phyloP scores from a whole-genome alignment of 1,139 yeast genomes.

The Pichia cactophila region DNA sequence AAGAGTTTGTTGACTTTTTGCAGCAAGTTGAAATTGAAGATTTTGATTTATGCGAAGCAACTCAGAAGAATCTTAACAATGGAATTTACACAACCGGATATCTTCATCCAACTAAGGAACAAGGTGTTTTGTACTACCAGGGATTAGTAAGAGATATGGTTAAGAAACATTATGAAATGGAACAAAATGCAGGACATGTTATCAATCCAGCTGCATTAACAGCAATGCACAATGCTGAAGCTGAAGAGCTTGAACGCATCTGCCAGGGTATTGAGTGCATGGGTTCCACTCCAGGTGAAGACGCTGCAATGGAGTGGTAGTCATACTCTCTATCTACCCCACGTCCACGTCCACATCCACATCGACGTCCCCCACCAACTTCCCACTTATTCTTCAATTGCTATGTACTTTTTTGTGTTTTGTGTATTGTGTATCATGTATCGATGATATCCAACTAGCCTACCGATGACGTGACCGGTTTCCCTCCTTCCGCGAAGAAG shows the following conservation, averaged over 20 bases:
- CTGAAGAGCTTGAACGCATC: constrained; percentile 42
- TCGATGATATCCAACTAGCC: no score
- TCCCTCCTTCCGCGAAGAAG: neutral
- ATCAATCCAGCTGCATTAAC: constrained; percentile 47
- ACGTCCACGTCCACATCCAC: no score
- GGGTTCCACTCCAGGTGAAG: constrained; percentile 30
- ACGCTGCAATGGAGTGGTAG: constrained; percentile 25
- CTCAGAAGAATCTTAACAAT: constrained; percentile 54
- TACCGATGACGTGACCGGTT: neutral
- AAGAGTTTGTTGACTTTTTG: constrained; percentile 55
- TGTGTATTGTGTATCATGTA: no score
- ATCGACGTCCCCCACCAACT: no score
- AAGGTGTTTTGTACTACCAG: constrained; percentile 52
- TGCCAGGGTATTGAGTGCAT: constrained; percentile 44
- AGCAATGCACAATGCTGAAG: constrained; percentile 33
- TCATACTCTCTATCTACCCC: no score
- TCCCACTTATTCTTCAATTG: neutral
- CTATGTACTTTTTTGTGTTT: neutral
- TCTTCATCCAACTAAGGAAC: constrained; percentile 52
- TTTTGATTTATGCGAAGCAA: constrained; percentile 48
- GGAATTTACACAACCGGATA: constrained; percentile 52
- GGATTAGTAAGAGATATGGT: constrained; percentile 52
- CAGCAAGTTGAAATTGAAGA: constrained; percentile 56
- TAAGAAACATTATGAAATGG: constrained; percentile 42
- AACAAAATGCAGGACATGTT: constrained; percentile 37